Evolutionary conservation across 2,329 filamentous ascomycete genomes (phyloP).

Genomic region (Calonectria naviculata): DNA sequence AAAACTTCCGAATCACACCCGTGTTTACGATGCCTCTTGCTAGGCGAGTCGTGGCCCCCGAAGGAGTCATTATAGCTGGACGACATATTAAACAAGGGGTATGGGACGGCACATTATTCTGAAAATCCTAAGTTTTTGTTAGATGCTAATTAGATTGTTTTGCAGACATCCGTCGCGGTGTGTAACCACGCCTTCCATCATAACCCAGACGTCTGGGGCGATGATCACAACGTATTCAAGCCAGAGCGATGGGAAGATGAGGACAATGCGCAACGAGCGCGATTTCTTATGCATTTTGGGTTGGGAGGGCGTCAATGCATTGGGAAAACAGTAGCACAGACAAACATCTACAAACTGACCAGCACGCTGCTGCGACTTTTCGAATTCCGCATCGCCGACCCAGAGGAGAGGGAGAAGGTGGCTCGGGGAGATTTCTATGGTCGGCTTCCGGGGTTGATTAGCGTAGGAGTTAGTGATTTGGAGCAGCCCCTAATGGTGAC

Average conservation of each 20-base stretch:
- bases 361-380: conserved; percentile 19
- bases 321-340: conserved; percentile 26
- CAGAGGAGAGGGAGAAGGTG: conserved; percentile 5
- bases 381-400: conserved; percentile 23
- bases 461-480: conserved; percentile 22
- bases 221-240: conserved; percentile 22
- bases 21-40: conserved; percentile 28
- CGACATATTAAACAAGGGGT: conserved; percentile 25
- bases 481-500: conserved; percentile 13
- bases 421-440: conserved; percentile 8
- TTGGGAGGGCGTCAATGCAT: conserved; percentile 29
- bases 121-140: neutral
- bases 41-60: conserved; percentile 14
- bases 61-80: conserved; percentile 11
- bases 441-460: conserved; percentile 14
- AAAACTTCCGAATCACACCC: conserved; percentile 27
- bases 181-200: conserved; percentile 29
- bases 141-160: neutral
- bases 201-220: conserved; percentile 23
- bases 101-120: neutral
- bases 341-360: conserved; percentile 25
- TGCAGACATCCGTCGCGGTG: conserved; percentile 21
- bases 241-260: conserved; percentile 17
- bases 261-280: conserved; percentile 8
- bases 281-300: conserved; percentile 27